phyloP scores from a whole-genome alignment of 2,329 filamentous ascomycete species.

The Pezizomycotina sp. region DNA sequence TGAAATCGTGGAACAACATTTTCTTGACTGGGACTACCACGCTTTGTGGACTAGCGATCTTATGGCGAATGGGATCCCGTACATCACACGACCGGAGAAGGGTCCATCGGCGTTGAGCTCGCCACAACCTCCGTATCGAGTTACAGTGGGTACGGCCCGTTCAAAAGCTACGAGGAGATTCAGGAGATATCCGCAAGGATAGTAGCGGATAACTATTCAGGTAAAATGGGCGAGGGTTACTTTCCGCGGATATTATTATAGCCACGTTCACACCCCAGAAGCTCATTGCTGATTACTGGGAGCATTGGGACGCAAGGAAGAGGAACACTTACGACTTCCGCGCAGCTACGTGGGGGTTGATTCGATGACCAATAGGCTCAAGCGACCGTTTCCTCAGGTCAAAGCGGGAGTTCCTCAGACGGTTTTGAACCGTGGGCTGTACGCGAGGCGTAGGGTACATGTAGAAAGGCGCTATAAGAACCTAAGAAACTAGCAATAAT shows the following conservation, averaged over 20 bases:
- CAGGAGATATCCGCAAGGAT: constrained; percentile 12
- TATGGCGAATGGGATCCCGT: constrained; percentile 18
- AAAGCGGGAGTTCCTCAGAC: constrained; percentile 20
- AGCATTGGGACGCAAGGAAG: constrained; percentile 13
- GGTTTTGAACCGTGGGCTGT: constrained; percentile 20
- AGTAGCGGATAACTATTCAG: constrained; percentile 16
- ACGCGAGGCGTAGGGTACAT: too few relatives aligned
- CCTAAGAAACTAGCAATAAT: too few relatives aligned
- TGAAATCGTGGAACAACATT: constrained; percentile 18
- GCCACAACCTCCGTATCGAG: constrained; percentile 20
- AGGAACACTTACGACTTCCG: constrained; percentile 19
- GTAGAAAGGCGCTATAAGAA: too few relatives aligned
- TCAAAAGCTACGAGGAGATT: constrained; percentile 10
- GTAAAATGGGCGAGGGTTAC: constrained; percentile 22
- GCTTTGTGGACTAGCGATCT: constrained; percentile 21
- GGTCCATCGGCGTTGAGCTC: constrained; percentile 21
- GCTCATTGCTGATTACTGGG: constrained; percentile 21
- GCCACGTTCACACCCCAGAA: constrained; percentile 18
- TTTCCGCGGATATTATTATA: constrained; percentile 21
- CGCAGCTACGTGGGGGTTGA: constrained; percentile 21
- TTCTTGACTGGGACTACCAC: constrained; percentile 22
- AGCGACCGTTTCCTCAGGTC: constrained; percentile 20
- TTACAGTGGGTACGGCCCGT: constrained; percentile 18
- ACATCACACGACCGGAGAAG: constrained; percentile 18
- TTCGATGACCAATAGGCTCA: constrained; percentile 20